Base-by-base conservation (phyloP, 78 protist species). In the Dictyostelium citrinum region DNA sequence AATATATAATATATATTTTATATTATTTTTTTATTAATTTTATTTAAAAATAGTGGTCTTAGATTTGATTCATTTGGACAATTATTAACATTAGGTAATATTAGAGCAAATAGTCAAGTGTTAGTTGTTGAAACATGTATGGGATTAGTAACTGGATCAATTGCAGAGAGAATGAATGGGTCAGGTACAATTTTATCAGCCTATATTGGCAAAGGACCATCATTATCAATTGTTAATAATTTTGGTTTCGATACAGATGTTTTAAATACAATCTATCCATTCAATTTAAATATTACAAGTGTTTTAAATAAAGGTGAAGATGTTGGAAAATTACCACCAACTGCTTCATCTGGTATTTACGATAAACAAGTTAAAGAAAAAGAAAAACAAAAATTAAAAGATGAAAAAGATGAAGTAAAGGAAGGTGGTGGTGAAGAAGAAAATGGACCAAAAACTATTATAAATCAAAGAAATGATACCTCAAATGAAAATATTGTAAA, bases 31-130 rank as follows among this genome's bases (percentile, higher is more conserved):
- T 10, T 58, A 2, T 58, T 20, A 20, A 20, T 24, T 64, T 33
- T n/a, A 7, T 74, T 20, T 39, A 20, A 37, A 7, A 7, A 17
- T 27, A 91, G 95, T 58, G 45, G 67, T 70, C 37, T 91, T 12
- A 91, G 95, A 83, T 83, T 84, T 39, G 95, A 91, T 81, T 49
- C 95, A 72, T 83, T 91, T 45, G 90, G 90, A 11, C 85, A 79
- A 43, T 41, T 91, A 31, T 79, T 91, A 43, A 91, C 95, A n/a
- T n/a, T 55, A 10, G 90, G 70, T 3, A 91, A 91, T 58, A 70
- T 91, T 76, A 61, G 81, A 41, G 64, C 84, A 17, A 74, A 76
- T 31, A 11, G 24, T 17, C 84, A 60, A 8, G 91, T 91, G 22
- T 68, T 80, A 49, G 74, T 83, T 5, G 82, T 91, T 33, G 95